phyloP scores from a whole-genome alignment of 1,139 yeast genomes.

The Taiozyma sp. region DNA sequence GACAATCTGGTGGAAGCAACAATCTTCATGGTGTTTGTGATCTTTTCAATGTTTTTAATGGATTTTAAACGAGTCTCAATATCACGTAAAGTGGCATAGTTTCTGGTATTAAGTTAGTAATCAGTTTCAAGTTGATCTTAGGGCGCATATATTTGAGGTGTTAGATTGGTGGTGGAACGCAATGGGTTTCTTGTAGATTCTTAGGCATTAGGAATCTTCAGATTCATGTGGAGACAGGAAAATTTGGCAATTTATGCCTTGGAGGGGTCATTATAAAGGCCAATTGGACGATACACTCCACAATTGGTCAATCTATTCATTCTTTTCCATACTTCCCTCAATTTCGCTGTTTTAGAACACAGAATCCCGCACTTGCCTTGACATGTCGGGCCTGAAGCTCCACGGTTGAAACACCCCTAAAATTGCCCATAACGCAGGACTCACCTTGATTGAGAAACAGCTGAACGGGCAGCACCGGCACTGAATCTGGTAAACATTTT shows the following conservation, averaged over 20 bases:
- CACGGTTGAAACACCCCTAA: not conserved
- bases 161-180: not conserved
- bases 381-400: not conserved
- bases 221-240: not conserved
- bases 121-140: not conserved
- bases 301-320: not conserved
- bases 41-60: slow-evolving; percentile 97
- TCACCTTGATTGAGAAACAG: slow-evolving; percentile 49
- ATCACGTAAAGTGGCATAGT: slow-evolving; percentile 98
- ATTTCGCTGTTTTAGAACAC: not conserved
- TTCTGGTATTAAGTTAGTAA: slow-evolving; percentile 40
- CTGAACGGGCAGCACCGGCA: slow-evolving; percentile 54
- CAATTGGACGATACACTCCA: not conserved
- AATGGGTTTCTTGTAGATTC: not conserved
- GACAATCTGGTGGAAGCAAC: slow-evolving; percentile 97
- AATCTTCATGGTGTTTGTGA: slow-evolving; percentile 99
- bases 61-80: slow-evolving; percentile 98
- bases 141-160: not conserved
- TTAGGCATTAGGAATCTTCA: not conserved
- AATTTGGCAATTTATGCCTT: not conserved
- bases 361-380: not conserved
- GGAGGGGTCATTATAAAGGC: not conserved
- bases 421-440: slow-evolving; percentile 24
- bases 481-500: slow-evolving; percentile 65
- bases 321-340: not conserved